Evolutionary conservation across 1,284 basidiomycete species (phyloP).

Genomic region (Sporisorium reilianum): DNA sequence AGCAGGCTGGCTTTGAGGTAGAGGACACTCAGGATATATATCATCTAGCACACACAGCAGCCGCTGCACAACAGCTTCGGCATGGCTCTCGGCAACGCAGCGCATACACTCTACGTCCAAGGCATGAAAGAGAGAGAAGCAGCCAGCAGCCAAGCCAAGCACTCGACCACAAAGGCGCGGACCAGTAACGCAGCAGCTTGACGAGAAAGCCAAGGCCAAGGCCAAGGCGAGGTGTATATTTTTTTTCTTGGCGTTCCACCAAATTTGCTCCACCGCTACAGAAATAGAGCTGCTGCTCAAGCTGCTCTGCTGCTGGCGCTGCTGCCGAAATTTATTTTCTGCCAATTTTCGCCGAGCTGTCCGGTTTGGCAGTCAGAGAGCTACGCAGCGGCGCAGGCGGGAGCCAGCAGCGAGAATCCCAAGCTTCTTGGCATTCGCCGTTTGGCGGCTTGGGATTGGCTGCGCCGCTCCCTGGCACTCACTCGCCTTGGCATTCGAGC

Average conservation of each 20-base stretch:
- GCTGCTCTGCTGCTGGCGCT: constrained; percentile 4
- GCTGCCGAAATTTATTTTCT: not conserved
- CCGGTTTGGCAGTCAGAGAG: constrained; percentile 19
- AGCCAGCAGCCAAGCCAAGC: too few species aligned
- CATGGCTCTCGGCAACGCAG: constrained; percentile 3
- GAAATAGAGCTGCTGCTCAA: not conserved
- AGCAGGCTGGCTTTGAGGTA: not conserved
- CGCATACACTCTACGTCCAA: not conserved
- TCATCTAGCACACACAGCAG: not conserved
- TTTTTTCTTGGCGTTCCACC: constrained; percentile 8
- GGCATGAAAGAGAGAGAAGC: not conserved
- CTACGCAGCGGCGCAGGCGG: not conserved
- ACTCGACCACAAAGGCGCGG: too few species aligned
- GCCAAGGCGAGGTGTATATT: constrained; percentile 4
- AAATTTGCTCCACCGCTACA: not conserved
- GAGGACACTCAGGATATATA: constrained; percentile 10
- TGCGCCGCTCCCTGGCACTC: too few species aligned
- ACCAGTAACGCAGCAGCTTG: too few species aligned
- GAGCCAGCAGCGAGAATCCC: not conserved
- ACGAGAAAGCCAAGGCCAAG: not conserved
- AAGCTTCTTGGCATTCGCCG: constrained; percentile 20
- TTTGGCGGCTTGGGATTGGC: not conserved
- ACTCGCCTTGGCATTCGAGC: constrained; percentile 12
- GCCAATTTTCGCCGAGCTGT: constrained; percentile 10
- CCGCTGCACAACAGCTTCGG: not conserved